These are phyloP conservation scores for Fusarium coffeatum DNA, from an alignment of 2,329 filamentous ascomycete genomes.

Conservation along the genomic window DNA sequence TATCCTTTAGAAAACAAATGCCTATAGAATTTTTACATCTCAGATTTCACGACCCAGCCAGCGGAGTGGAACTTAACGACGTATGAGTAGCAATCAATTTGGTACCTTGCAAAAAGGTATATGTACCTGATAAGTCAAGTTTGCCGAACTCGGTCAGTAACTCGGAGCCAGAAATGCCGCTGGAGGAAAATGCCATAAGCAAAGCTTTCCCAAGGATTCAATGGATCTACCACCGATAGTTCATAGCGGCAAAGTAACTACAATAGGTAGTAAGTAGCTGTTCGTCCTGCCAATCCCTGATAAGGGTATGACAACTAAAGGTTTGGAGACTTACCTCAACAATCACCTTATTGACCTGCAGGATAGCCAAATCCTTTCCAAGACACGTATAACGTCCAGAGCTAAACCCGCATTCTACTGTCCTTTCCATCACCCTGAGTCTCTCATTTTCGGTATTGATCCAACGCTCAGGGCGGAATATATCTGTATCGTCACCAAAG, in stretches of 20 bases:
- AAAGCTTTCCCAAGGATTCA: not conserved
- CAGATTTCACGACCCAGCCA: too few species aligned
- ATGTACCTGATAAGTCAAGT: too few species aligned
- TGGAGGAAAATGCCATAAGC: not conserved
- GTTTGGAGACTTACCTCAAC: not conserved
- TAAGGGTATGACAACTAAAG: too few species aligned
- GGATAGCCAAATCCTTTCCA: not conserved
- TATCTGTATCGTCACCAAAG: not conserved
- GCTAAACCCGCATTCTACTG: accelerated
- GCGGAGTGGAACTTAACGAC: too few species aligned
- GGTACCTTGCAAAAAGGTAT: too few species aligned
- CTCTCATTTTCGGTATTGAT: accelerated
- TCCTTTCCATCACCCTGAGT: not conserved
- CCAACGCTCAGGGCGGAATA: not conserved
- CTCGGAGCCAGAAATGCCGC: not conserved
- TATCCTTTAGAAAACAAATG: too few species aligned
- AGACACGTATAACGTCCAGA: not conserved
- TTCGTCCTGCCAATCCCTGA: too few species aligned
- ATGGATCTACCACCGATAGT: not conserved
- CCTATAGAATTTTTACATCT: too few species aligned
- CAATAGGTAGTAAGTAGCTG: accelerated
- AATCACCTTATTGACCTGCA: not conserved
- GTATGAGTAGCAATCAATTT: too few species aligned
- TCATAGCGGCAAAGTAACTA: not conserved
- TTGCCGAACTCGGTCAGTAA: not conserved